Evolutionary conservation across 208 protist species (phyloP).

Genomic region (Crithidia brevicula): DNA sequence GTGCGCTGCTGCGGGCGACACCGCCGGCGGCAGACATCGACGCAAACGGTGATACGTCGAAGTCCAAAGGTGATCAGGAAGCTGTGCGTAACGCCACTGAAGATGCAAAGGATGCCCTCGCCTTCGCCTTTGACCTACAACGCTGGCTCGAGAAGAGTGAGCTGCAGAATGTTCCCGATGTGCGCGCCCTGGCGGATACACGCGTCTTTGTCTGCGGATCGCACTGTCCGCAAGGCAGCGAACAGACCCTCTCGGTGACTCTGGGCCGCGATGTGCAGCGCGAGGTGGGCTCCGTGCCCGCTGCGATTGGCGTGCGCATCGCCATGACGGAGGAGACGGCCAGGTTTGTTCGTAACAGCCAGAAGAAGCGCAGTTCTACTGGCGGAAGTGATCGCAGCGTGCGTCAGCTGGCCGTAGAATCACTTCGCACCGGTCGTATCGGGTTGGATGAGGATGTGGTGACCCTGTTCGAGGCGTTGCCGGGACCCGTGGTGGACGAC

Average conservation of each 20-base stretch:
- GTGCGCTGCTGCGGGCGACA: conserved; percentile 4
- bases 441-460: conserved; percentile 23
- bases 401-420: conserved; percentile 39
- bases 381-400: no score
- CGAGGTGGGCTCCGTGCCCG: conserved; percentile 29
- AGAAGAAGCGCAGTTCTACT: no score
- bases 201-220: conserved; percentile 23
- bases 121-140: conserved; percentile 26
- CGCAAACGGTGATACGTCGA: not conserved
- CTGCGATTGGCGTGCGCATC: conserved; percentile 26
- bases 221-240: conserved; percentile 10
- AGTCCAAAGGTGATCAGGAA: not conserved
- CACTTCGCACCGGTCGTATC: conserved; percentile 15
- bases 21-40: no score
- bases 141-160: not conserved
- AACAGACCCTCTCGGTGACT: conserved; percentile 25
- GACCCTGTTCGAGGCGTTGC: conserved; percentile 35
- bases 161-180: not conserved
- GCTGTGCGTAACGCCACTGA: not conserved
- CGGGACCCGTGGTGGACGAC: conserved; percentile 13
- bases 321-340: conserved; percentile 51
- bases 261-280: conserved; percentile 34
- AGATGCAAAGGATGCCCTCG: conserved; percentile 20
- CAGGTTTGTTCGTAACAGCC: conserved; percentile 28
- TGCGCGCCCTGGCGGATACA: conserved; percentile 31